Evolutionary conservation across 306 rosid species (phyloP).

Genomic region (Herpetospermum pedunculosum): DNA sequence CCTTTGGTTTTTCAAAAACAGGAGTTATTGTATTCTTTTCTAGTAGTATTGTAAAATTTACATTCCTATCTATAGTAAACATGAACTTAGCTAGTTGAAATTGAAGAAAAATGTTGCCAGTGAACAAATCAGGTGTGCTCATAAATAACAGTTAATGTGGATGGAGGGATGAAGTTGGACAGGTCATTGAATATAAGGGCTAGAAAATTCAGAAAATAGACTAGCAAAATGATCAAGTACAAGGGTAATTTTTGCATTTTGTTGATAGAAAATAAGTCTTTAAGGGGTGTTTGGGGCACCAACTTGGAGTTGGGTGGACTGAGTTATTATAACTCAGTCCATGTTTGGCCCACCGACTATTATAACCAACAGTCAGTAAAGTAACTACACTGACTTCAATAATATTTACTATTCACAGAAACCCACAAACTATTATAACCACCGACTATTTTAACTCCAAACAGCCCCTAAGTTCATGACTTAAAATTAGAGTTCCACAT

Average conservation of each 20-base stretch:
- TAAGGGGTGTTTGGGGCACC: too few relatives aligned
- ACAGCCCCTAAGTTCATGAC: too few relatives aligned
- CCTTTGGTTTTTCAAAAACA: neutral
- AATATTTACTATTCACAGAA: too few relatives aligned
- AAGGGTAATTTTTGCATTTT: neutral
- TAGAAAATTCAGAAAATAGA: neutral
- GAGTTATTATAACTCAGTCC: too few relatives aligned
- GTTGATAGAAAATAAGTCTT: neutral
- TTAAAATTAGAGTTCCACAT: neutral
- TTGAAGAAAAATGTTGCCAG: neutral
- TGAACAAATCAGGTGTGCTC: neutral
- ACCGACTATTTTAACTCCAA: too few relatives aligned
- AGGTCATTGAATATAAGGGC: neutral
- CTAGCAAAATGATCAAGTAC: neutral
- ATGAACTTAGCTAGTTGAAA: neutral
- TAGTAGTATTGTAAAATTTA: neutral
- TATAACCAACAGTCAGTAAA: too few relatives aligned
- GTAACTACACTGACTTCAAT: too few relatives aligned
- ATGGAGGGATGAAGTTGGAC: neutral
- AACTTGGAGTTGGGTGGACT: too few relatives aligned
- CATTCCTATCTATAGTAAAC: neutral
- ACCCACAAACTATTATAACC: too few relatives aligned
- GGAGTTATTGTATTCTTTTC: neutral
- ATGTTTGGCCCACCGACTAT: too few relatives aligned
- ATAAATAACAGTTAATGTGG: neutral